Base-by-base conservation (phyloP, 2,329 filamentous ascomycete species). In the Alternaria triticina region DNA sequence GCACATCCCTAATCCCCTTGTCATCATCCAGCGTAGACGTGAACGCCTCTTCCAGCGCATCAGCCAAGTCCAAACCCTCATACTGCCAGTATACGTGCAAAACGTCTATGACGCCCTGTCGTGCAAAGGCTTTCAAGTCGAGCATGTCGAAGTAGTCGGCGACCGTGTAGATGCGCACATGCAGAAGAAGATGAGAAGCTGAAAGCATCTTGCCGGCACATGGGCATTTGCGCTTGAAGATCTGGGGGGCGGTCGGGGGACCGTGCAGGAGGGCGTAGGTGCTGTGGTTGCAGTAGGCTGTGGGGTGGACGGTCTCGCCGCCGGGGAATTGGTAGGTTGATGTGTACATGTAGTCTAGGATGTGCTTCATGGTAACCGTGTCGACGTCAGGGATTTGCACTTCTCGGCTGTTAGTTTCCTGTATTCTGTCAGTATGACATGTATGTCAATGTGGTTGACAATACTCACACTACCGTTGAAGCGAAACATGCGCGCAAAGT, bases 51-150 rank as follows among this genome's bases (percentile, higher is more conserved):
- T 61, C 61, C 10, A 66, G 22, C 23, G 50, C 57, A 40, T 64
- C 36, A 15, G 33, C 62, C 43, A 56, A 22, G 2, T 56, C 23
- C 33, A 65, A 15, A 2, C 36, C 47, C n/a, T 60, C 43, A 22
- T 56, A 45, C 22, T 61, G 49, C 64, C 61, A 66, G 12, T 66
- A 56, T 8, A 66, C 64, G 52, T 64, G 64, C 40, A 64, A 17
- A 6, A 67, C 47, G 5, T 59, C 55, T 6, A 20, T 13, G 15
- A 64, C 52, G 3, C 54, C 61, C 22, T 61, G 33, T 0, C 27
- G 54, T 15, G 61, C 61, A 3, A 55, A 58, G n/a, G 27, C 6
- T 5, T 64, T 66, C 5, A 66, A 15, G 30, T 46, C 44, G 8
- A 4, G 12, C 52, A 63, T 64, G 8, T 33, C 44, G 15, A 66